Conservation (phyloP, 2,329 filamentous ascomycete genomes). For the Calonectria multiphialidica region DNA sequence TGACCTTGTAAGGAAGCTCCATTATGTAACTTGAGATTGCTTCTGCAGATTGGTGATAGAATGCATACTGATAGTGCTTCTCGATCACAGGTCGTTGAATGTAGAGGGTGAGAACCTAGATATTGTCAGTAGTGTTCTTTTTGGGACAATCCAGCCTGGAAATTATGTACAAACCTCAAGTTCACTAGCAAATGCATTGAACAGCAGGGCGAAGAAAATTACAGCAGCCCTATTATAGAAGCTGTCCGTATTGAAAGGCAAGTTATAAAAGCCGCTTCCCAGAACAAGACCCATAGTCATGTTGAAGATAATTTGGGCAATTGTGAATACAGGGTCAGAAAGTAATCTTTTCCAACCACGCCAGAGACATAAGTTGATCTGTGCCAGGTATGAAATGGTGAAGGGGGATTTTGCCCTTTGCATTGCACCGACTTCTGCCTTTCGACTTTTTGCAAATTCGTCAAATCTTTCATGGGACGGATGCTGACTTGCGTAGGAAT, state of each 20-base stretch:
- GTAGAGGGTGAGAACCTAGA: conserved; percentile 50
- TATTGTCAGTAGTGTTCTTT: background rate
- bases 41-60: conserved; percentile 49
- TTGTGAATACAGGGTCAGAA: conserved; percentile 54
- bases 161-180: conserved; percentile 43
- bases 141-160: too few species aligned
- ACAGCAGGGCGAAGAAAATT: conserved; percentile 64
- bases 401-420: conserved; percentile 59
- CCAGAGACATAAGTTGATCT: conserved; percentile 57
- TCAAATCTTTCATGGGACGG: conserved; percentile 30
- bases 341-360: conserved; percentile 54
- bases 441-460: conserved; percentile 36
- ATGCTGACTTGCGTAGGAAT: conserved; percentile 42
- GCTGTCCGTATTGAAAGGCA: conserved; percentile 54
- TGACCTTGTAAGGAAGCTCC: conserved; percentile 56
- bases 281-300: conserved; percentile 64
- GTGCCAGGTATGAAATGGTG: conserved; percentile 59
- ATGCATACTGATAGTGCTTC: conserved; percentile 50
- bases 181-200: conserved; percentile 60
- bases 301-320: conserved; percentile 57
- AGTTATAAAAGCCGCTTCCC: conserved; percentile 63
- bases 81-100: conserved; percentile 49
- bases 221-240: conserved; percentile 61
- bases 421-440: conserved; percentile 48
- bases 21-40: conserved; percentile 48